Evolutionary conservation across 345 rosid species (phyloP).

Genomic region (Cardiospermum halicacabum): DNA sequence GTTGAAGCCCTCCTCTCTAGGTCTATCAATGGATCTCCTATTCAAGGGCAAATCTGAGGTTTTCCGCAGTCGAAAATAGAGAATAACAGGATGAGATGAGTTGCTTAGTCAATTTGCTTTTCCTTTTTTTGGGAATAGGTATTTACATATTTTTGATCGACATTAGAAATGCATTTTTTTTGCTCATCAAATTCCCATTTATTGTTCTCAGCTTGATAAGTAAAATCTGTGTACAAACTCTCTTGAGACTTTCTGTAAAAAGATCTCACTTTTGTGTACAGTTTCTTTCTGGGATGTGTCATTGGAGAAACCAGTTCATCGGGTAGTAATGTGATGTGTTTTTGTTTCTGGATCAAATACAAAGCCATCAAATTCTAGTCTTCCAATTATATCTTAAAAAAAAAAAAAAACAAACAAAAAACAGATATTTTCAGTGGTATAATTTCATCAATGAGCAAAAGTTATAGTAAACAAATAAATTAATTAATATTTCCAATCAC

Average conservation of each 20-base stretch:
- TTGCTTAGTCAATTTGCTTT: neutral
- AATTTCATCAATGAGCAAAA: neutral
- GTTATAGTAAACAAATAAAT: no score
- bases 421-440: neutral
- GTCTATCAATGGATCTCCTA: constrained; percentile 46
- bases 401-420: no score
- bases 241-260: constrained; percentile 6
- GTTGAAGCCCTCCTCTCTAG: constrained; percentile 48
- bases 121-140: constrained; percentile 9
- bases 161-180: constrained; percentile 9
- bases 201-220: constrained; percentile 17
- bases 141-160: neutral
- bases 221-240: constrained; percentile 15
- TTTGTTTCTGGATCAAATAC: no score
- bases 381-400: no score
- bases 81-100: neutral
- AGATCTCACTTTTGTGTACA: constrained; percentile 21
- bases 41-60: constrained; percentile 60
- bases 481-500: neutral
- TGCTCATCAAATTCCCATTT: constrained; percentile 15
- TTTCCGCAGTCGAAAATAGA: constrained; percentile 42
- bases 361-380: no score
- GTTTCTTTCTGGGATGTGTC: constrained; percentile 13
- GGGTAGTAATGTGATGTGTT: no score
- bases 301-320: neutral